These are phyloP conservation scores for Golubevia sp. DNA, from an alignment of 1,284 basidiomycete species.

Conservation along the genomic window DNA sequence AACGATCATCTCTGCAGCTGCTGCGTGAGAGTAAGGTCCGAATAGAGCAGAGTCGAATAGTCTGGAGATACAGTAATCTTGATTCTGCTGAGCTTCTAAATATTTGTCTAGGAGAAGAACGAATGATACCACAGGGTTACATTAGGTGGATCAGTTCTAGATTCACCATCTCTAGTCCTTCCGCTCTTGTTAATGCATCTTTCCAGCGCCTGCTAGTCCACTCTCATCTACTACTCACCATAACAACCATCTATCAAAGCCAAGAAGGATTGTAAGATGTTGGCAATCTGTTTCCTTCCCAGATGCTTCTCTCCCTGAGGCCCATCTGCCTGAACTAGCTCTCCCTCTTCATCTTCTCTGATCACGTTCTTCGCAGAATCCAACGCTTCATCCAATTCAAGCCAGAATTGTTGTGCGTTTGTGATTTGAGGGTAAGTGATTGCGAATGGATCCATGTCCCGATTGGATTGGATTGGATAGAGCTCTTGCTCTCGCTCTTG, in stretches of 20 bases:
- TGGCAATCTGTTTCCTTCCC: conserved; percentile 6
- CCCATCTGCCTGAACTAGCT: background rate
- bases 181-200: too few species aligned
- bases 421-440: conserved; percentile 28
- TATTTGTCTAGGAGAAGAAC: conserved; percentile 14
- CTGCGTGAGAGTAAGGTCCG: conserved; percentile 21
- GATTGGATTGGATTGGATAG: background rate
- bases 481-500: background rate
- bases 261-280: conserved; percentile 31
- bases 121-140: too few species aligned
- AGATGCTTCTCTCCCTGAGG: background rate
- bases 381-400: conserved; percentile 43
- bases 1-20: conserved; percentile 28
- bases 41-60: conserved; percentile 29
- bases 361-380: conserved; percentile 11
- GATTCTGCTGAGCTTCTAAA: conserved; percentile 24
- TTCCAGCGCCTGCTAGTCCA: too few species aligned
- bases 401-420: conserved; percentile 40
- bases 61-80: conserved; percentile 31
- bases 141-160: too few species aligned
- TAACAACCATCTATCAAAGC: conserved; percentile 38
- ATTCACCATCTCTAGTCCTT: too few species aligned
- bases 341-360: background rate
- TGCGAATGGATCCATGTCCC: conserved; percentile 37
- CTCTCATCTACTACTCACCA: conserved; percentile 8